phyloP scores from a whole-genome alignment of 768 basidiomycete species.

The Pisolithus tinctorius region DNA sequence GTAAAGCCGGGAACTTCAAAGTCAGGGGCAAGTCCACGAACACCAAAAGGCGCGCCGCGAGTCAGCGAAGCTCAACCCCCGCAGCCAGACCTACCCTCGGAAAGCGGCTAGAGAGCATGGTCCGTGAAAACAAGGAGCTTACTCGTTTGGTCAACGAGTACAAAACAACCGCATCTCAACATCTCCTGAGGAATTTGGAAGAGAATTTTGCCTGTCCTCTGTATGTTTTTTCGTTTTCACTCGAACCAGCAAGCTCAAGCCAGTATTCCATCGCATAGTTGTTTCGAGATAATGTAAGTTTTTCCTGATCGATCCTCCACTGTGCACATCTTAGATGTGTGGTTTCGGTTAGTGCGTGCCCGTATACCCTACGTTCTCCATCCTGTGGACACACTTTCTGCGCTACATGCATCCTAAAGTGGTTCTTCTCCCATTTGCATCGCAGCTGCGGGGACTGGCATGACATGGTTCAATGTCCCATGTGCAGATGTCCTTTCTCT shows the following conservation, averaged over 20 bases:
- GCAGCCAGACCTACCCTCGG: slow-evolving; percentile 31
- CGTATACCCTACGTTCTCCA: slow-evolving; percentile 47
- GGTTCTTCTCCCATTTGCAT: slow-evolving; percentile 65
- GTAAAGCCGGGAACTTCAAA: not conserved
- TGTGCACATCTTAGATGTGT: not conserved
- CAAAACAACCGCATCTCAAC: slow-evolving; percentile 25
- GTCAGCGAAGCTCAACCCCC: slow-evolving; percentile 30
- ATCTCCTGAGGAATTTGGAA: slow-evolving; percentile 46
- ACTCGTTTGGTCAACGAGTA: slow-evolving; percentile 34
- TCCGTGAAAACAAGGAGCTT: slow-evolving; percentile 38
- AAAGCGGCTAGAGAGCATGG: slow-evolving; percentile 32
- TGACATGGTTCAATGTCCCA: slow-evolving; percentile 58
- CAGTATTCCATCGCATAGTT: slow-evolving; percentile 32
- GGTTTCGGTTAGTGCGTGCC: slow-evolving; percentile 36
- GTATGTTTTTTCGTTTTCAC: slow-evolving; percentile 32
- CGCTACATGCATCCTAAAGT: slow-evolving; percentile 57
- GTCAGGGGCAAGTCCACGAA: not conserved
- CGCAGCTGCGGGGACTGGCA: slow-evolving; percentile 61
- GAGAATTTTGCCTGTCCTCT: slow-evolving; percentile 60
- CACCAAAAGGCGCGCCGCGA: slow-evolving; percentile 2
- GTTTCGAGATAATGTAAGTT: slow-evolving; percentile 52
- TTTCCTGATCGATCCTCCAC: not conserved
- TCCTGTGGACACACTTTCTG: slow-evolving; percentile 67
- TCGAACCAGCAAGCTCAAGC: slow-evolving; percentile 5
- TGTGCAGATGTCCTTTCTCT: slow-evolving; percentile 51